Conservation (phyloP, 2,329 filamentous ascomycete genomes). For the Beauveria bassiana region DNA sequence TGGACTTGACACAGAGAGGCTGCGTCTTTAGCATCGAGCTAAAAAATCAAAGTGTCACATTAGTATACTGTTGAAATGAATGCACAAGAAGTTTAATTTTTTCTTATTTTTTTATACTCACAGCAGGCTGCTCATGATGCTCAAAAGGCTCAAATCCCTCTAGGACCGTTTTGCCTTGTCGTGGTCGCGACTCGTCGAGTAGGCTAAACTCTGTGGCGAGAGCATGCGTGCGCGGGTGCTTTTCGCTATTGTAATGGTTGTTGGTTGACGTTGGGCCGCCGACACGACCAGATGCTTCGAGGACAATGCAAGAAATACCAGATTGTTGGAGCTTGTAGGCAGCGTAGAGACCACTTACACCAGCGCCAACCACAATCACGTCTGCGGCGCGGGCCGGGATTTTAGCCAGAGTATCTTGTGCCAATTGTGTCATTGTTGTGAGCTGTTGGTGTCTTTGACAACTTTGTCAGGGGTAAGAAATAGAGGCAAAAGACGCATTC, state of each 20-base stretch:
- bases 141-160: constrained; percentile 2
- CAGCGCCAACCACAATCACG: constrained; percentile 20
- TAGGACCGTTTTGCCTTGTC: not conserved
- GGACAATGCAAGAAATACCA: constrained; percentile 18
- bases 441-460: not conserved
- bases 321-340: constrained; percentile 17
- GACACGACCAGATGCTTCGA: constrained; percentile 12
- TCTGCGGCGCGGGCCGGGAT: constrained; percentile 13
- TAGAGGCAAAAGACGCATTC: not conserved
- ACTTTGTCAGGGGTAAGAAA: not conserved
- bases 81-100: no score
- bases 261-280: not conserved
- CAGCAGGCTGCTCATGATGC: not conserved
- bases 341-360: constrained; percentile 19
- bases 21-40: not conserved
- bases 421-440: not conserved
- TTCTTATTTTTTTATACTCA: not conserved
- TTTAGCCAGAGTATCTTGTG: not conserved
- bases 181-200: not conserved
- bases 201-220: not conserved
- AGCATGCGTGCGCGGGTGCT: constrained; percentile 4
- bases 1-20: not conserved
- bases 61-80: not conserved
- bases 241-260: not conserved
- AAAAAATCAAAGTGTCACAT: not conserved